phyloP scores from a whole-genome alignment of 2,329 filamentous ascomycete genomes.

The Lasiodiplodia gonubiensis region DNA sequence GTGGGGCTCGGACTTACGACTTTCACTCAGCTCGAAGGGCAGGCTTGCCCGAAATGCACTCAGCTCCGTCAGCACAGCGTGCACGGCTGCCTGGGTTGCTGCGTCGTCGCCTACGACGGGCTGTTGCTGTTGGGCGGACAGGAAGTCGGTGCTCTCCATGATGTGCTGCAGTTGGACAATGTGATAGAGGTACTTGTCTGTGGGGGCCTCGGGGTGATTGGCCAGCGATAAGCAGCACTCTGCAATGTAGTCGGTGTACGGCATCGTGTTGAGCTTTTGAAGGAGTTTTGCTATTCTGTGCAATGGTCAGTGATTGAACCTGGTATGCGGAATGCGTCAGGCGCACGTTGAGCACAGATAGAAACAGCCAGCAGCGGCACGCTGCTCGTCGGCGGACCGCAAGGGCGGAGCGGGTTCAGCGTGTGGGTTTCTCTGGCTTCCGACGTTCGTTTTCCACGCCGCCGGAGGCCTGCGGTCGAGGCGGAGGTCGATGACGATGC shows the following conservation, averaged over 20 bases:
- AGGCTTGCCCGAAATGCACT: background rate
- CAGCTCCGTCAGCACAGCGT: background rate
- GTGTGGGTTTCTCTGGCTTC: background rate
- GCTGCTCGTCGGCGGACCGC: background rate
- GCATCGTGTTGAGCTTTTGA: slow-evolving; percentile 48
- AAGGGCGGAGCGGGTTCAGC: background rate
- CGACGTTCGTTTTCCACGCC: slow-evolving; percentile 32
- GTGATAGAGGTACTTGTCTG: background rate
- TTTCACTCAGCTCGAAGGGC: background rate
- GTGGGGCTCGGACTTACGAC: background rate
- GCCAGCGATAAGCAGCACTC: slow-evolving; percentile 44
- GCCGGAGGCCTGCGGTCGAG: slow-evolving; percentile 32
- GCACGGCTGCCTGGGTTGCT: background rate
- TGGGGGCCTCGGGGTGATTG: slow-evolving; percentile 25
- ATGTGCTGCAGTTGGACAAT: background rate
- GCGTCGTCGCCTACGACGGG: background rate
- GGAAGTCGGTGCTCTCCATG: background rate
- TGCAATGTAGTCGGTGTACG: slow-evolving; percentile 44
- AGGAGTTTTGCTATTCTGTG: slow-evolving; percentile 44
- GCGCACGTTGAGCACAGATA: background rate
- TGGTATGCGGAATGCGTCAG: background rate
- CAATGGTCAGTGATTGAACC: slow-evolving; percentile 29
- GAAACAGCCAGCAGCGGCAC: background rate
- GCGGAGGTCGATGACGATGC: slow-evolving; percentile 41
- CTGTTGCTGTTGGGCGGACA: background rate